Evolutionary conservation across 257 asterid species (phyloP), one percentile per base, ranked within the genome.

Genomic region (Solanum chiquidenum): DNA sequence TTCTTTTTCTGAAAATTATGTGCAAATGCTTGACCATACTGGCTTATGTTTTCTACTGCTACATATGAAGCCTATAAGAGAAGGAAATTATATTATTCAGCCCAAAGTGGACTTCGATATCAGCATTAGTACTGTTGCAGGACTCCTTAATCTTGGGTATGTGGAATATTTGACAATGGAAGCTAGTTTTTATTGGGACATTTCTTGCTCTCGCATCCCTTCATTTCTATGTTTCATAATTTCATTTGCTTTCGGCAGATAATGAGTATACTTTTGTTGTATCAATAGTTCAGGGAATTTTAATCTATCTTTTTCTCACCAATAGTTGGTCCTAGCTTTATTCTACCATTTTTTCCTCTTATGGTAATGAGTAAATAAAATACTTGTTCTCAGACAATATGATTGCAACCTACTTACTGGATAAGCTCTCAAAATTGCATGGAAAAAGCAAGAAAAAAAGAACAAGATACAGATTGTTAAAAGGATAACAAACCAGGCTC

Each of bases 71-170:
- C 99, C 99, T 89, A 96, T 97, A 85, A 94, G 94, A 91, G 99
- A 97, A 93, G 99, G 99, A 42, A 88, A 94, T 90, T 97, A 93
- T 86, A 95, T 97, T 86, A 95, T 97, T 90, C 99, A 97, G 92
- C 99, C 99, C 44, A 97, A 97, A 91, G 99, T 97, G 91, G 99
- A 97, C 94, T 97, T 97, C 87, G 99, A 97, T 91, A 97, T 97
- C 95, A 94, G 99, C 97, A 97, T 96, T 89, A 93, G 95, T 92
- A 97, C 99, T 5, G 99, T 97, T 76, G 98, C 99, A 12, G 99
- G 99, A 46, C 98, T 97, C 91, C 98, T 97, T 88, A 97, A 95
- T 89, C 98, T 97, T 35, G 99, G 99, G 99, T 97, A 94, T 84
- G 96, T 94, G 80, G 35, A 60, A 37, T 87, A 68, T 86, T 72